Evolutionary conservation across 441 rosid species (phyloP), one percentile per base, ranked within the genome.

Genomic region (Corymbia citriodora): DNA sequence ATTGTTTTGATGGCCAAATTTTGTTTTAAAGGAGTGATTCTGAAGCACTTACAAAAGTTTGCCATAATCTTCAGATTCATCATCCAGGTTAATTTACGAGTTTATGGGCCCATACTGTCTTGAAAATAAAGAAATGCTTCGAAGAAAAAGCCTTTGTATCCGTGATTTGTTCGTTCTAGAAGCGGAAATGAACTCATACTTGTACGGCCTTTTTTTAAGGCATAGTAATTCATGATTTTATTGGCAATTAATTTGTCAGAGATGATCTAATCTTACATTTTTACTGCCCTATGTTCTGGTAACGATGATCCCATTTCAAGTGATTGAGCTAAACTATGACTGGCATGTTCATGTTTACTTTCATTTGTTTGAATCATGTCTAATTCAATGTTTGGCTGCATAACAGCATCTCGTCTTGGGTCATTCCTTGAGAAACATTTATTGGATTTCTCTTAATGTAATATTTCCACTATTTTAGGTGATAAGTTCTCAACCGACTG

Each of bases 401-500:
- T 74, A 74, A 74, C 10, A 74, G 40, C 50, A 40, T 74, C 52
- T 74, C 3, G 4, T 40, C 52, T 74, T 74, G 14, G 29, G 52
- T 74, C 52, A 74, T 40, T 36, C 49, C 53, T 49, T 88, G 82
- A 54, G n/a, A 74, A 53, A 31, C 10, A 18, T 33, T 31, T 31
- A 33, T 36, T 54, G 55, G 61, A 63, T 70, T n/a, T 12, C 12
- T 45, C 53, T 36, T 23, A 31, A 36, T 29, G 25, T 33, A 89
- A 87, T 10, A 52, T 31, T 87, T 87, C 88, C 11, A 18, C 31
- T 82, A 29, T 79, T 68, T 87, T 93, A 95, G 97, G 94, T 89
- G 96, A 94, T 55, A 93, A 93, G 86, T 93, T 91, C 90, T 95
- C 97, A 53, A 96, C 94, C 15, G 99, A 96, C 90, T 98, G 98